Evolutionary conservation across 371 early-diverging fungal genomes (phyloP).

Genomic region (Phascolomyces articulosus): DNA sequence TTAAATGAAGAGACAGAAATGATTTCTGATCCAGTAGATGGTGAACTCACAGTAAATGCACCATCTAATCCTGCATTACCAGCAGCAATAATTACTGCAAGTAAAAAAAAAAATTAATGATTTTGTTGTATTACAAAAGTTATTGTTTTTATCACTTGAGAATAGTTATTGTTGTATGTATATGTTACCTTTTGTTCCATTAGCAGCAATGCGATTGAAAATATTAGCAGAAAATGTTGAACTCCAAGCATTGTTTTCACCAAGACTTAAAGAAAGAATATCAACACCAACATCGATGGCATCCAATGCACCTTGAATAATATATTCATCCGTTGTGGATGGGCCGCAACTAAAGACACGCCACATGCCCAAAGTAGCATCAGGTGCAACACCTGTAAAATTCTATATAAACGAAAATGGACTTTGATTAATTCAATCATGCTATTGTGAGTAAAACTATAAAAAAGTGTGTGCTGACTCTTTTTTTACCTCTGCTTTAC

Average conservation of each 20-base stretch:
- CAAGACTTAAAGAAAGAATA: constrained; percentile 27
- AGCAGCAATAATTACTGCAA: constrained; percentile 46
- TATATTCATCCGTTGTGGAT: constrained; percentile 65
- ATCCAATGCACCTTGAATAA: constrained; percentile 71
- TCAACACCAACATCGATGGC: constrained; percentile 69
- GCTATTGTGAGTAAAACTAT: constrained; percentile 26
- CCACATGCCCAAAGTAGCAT: constrained; percentile 50
- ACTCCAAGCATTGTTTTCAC: constrained; percentile 35
- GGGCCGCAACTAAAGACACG: constrained; percentile 36
- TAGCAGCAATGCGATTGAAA: constrained; percentile 31
- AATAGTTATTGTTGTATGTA: too few relatives aligned
- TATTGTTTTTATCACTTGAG: too few relatives aligned
- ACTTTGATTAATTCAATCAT: too few relatives aligned
- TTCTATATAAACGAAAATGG: too few relatives aligned
- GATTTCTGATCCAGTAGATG: constrained; percentile 58
- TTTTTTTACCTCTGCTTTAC: constrained; percentile 9
- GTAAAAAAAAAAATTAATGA: not conserved
- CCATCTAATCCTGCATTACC: constrained; percentile 76
- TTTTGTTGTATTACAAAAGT: too few relatives aligned
- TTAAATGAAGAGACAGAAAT: constrained; percentile 72
- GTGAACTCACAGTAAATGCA: constrained; percentile 45
- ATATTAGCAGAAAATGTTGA: constrained; percentile 27
- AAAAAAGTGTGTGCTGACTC: not conserved
- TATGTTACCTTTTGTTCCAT: constrained; percentile 35
- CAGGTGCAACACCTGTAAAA: constrained; percentile 70